Percentiles rank a stretch among this genome's conserved stretches.
phyloP scores from a whole-genome alignment of 2,329 filamentous ascomycete genomes.

The Bertia moriformis region DNA sequence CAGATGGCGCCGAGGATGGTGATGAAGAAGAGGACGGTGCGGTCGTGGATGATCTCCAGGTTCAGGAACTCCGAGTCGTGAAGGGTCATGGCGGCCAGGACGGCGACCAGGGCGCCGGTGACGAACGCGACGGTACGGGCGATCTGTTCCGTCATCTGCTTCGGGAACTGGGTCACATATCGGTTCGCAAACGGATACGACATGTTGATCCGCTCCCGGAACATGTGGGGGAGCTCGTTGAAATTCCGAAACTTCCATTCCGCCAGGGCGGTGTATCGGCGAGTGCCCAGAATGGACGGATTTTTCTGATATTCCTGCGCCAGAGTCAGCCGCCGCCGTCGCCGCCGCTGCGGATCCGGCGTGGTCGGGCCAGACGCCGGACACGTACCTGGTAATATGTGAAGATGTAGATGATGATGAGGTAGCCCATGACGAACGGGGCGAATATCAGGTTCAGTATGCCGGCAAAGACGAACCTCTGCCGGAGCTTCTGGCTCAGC shows the following conservation, averaged over 20 bases:
- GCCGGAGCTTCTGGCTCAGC: slow-evolving; percentile 63
- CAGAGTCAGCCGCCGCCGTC: too few relatives aligned
- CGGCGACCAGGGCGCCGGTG: slow-evolving; percentile 69
- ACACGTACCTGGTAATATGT: slow-evolving; percentile 79
- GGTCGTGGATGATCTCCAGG: slow-evolving; percentile 80
- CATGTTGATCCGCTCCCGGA: slow-evolving; percentile 80
- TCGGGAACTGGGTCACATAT: slow-evolving; percentile 92
- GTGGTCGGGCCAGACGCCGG: too few relatives aligned
- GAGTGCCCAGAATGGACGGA: slow-evolving; percentile 72
- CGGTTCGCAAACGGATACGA: slow-evolving; percentile 84
- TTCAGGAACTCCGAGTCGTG: slow-evolving; percentile 81
- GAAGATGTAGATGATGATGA: slow-evolving; percentile 80
- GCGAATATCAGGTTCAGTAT: slow-evolving; percentile 75
- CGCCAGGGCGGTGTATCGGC: slow-evolving; percentile 81
- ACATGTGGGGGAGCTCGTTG: slow-evolving; percentile 88
- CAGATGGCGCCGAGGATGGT: slow-evolving; percentile 71
- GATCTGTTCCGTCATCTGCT: slow-evolving; percentile 77
- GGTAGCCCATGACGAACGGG: slow-evolving; percentile 75
- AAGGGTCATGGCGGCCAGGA: slow-evolving; percentile 71
- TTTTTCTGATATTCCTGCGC: slow-evolving; percentile 94
- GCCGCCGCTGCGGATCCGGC: too few relatives aligned
- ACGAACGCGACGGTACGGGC: slow-evolving; percentile 78
- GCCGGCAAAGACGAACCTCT: slow-evolving; percentile 69
- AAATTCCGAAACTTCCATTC: slow-evolving; percentile 99
- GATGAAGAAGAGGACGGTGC: slow-evolving; percentile 81